phyloP scores from a whole-genome alignment of 1,139 yeast species.

The Lodderomyces parapsilosis region DNA sequence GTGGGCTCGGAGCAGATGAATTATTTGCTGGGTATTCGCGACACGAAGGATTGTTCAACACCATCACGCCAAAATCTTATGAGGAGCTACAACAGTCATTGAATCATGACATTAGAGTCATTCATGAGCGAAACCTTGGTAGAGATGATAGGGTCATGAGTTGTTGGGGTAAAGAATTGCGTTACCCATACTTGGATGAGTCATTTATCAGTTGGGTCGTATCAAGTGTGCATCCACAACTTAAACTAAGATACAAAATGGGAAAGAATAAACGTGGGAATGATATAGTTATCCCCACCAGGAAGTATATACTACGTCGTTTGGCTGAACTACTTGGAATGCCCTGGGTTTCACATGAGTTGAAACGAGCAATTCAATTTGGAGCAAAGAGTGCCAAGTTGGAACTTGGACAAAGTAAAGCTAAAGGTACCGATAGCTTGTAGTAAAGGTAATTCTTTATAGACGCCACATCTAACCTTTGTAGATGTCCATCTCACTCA shows the following conservation, averaged over 20 bases:
- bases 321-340: conserved; percentile 57
- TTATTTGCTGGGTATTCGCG: conserved; percentile 89
- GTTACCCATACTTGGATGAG: conserved; percentile 85
- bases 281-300: conserved; percentile 26
- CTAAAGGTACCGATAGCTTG: conserved; percentile 58
- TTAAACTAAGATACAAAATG: conserved; percentile 42
- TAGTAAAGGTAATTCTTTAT: too few species aligned
- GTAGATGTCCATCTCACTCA: too few species aligned
- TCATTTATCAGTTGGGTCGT: conserved; percentile 55
- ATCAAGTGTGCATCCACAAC: conserved; percentile 47
- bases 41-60: conserved; percentile 55
- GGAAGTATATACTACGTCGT: conserved; percentile 65
- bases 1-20: conserved; percentile 98
- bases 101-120: conserved; percentile 64
- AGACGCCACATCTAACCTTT: too few species aligned
- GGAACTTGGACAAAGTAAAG: conserved; percentile 68
- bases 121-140: conserved; percentile 78
- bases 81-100: conserved; percentile 47
- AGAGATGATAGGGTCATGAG: conserved; percentile 89
- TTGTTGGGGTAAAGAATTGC: conserved; percentile 82
- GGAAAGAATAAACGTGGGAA: conserved; percentile 30
- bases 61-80: conserved; percentile 20
- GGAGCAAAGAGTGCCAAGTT: conserved; percentile 95
- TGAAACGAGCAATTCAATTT: conserved; percentile 94
- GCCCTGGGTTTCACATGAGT: conserved; percentile 62